Percentiles rank a stretch among this genome's conserved stretches.
Evolutionary conservation across 805 yeast species (phyloP).

Genomic region (Ogataea thermomethanolica): DNA sequence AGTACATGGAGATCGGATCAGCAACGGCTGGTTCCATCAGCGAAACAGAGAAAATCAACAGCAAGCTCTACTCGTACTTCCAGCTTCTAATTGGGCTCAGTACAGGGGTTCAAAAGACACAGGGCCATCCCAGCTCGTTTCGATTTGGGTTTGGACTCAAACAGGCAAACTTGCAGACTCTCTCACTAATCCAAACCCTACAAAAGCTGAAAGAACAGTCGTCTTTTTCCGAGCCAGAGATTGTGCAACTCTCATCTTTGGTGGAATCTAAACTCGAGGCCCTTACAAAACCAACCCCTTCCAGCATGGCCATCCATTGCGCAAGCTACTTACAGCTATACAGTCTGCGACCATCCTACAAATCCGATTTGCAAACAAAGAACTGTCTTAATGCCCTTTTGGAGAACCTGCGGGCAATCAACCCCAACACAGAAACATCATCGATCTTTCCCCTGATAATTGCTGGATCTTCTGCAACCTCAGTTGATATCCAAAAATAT

Average conservation of each 20-base stretch:
- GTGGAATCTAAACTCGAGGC: constrained; percentile 3
- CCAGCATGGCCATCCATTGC: constrained; percentile 3
- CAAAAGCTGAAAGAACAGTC: constrained; percentile 3
- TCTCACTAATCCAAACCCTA: constrained; percentile 6
- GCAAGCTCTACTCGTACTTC: constrained; percentile 2
- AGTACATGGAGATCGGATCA: background rate
- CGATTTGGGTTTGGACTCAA: constrained; percentile 2
- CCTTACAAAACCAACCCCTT: background rate
- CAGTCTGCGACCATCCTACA: background rate
- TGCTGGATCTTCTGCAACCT: constrained; percentile 2
- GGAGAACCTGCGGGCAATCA: background rate
- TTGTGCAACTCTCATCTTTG: constrained; percentile 1
- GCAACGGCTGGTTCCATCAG: background rate
- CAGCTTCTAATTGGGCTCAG: background rate
- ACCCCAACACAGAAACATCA: background rate
- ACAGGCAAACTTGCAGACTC: background rate
- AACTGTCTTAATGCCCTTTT: constrained; percentile 1
- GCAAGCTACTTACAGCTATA: constrained; percentile 5
- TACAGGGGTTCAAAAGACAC: background rate
- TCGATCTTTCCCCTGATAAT: constrained; percentile 3
- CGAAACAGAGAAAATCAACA: background rate
- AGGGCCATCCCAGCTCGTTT: background rate
- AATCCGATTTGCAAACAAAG: background rate
- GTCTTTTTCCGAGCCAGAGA: constrained; percentile 1
- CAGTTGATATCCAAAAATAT: background rate